Evolutionary conservation across 495 filamentous ascomycete genomes (phyloP), one percentile per base, ranked within the genome.

Genomic region (Hypoxylon lienhwacheense): DNA sequence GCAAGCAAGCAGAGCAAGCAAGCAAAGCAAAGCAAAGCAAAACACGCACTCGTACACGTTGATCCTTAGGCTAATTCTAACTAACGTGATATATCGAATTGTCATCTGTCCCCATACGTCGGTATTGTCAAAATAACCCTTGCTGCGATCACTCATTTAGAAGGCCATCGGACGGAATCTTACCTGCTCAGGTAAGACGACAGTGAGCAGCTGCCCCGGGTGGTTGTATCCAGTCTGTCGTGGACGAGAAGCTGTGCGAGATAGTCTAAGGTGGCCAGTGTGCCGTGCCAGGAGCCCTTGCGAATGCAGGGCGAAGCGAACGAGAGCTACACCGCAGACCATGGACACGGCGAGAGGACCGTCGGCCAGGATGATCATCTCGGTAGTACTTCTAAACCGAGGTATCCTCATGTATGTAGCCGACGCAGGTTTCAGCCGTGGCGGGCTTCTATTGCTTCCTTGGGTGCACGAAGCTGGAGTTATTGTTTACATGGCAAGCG

Each of bases 261-360:
- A 45, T 34, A 50, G 31, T 22, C 37, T 36, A 26, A 21, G 32
- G 12, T 4, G 11, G 31, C 46, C 45, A 36, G 43, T 50, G 26
- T 46, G 22, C 45, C 20, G 25, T 45, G 33, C 24, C 36, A 36
- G 10, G 25, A 47, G 28, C 29, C 40, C 12, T 32, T 34, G 11
- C 48, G 34, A 21, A 22, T 34, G 26, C 24, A 46, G 34, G 46
- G 37, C 40, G 56, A 40, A 41, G 45, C 56, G 39, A 60, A 41
- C 26, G 26, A 50, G 29, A n/a, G 46, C 25, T 51, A 40, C 57
- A 61, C 57, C 2, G 41, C 50, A 61, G 50, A 12, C 12, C 36
- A 20, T 20, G 55, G 31, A 20, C 21, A 36, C 20, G 19, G 24
- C 7, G 31, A 20, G 29, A 36, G 26, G 19, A 31, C 7, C 2